phyloP scores from a whole-genome alignment of 352 stramenopile genomes.

The Hyaloperonospora arabidopsidis region DNA sequence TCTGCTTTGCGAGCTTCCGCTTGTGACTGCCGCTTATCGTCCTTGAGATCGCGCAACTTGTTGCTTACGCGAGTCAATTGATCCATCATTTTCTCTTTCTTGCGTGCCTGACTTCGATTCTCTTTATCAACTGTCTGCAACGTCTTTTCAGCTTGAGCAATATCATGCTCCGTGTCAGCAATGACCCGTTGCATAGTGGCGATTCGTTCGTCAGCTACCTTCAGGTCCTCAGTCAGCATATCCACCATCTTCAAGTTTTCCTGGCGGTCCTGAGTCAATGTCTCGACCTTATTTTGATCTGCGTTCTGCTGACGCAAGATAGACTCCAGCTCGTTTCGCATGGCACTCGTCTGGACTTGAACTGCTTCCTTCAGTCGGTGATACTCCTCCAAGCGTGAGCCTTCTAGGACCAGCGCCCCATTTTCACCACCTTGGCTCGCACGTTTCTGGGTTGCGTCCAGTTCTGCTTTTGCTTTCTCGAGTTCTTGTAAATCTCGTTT shows the following conservation, averaged over 20 bases:
- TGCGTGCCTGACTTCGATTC: slow-evolving; percentile 46
- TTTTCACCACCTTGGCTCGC: slow-evolving; percentile 35
- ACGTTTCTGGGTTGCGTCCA: slow-evolving; percentile 40
- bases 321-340: slow-evolving; percentile 63
- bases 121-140: slow-evolving; percentile 53
- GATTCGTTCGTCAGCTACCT: slow-evolving; percentile 54
- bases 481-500: slow-evolving; percentile 61
- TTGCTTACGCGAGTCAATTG: slow-evolving; percentile 65
- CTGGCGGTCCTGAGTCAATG: slow-evolving; percentile 53
- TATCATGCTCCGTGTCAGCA: slow-evolving; percentile 44
- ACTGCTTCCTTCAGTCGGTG: slow-evolving; percentile 75
- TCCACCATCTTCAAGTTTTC: slow-evolving; percentile 68
- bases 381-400: slow-evolving; percentile 66
- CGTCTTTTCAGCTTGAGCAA: slow-evolving; percentile 41
- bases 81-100: slow-evolving; percentile 60
- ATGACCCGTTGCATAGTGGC: slow-evolving; percentile 70
- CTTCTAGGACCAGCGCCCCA: slow-evolving; percentile 50
- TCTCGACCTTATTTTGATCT: slow-evolving; percentile 69
- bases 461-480: slow-evolving; percentile 42
- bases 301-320: slow-evolving; percentile 58
- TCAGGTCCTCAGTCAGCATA: slow-evolving; percentile 52
- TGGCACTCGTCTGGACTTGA: slow-evolving; percentile 57
- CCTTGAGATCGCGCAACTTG: slow-evolving; percentile 88
- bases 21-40: slow-evolving; percentile 88
- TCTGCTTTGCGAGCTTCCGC: slow-evolving; percentile 80